phyloP scores from a whole-genome alignment of 1,284 basidiomycete genomes.

The Leccinum pallidistipes region DNA sequence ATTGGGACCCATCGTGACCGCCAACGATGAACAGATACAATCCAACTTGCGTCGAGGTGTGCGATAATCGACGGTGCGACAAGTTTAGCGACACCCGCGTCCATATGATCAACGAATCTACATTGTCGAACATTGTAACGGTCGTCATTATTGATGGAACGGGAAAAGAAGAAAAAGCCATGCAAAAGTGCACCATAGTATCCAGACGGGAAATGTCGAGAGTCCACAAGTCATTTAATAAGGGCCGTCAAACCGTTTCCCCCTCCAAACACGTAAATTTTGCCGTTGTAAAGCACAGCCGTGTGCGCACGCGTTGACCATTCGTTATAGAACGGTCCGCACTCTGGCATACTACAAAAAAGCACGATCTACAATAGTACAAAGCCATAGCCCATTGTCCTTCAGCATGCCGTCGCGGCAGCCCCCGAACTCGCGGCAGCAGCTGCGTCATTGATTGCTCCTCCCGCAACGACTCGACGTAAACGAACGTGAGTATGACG shows the following conservation, averaged over 20 bases:
- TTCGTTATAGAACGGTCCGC: no score
- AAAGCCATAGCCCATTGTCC: not conserved
- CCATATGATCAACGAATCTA: constrained; percentile 64
- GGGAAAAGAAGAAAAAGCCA: not conserved
- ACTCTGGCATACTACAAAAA: not conserved
- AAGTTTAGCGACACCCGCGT: constrained; percentile 56
- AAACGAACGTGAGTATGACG: constrained; percentile 26
- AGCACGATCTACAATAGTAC: not conserved
- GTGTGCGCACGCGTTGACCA: constrained; percentile 70
- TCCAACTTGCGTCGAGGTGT: constrained; percentile 90
- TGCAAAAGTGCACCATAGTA: constrained; percentile 37
- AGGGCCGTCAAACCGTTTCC: constrained; percentile 88
- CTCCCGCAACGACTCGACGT: constrained; percentile 18
- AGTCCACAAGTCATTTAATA: constrained; percentile 89
- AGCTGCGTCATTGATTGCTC: not conserved
- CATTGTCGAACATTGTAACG: no score
- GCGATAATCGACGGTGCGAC: constrained; percentile 74
- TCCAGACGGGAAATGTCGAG: constrained; percentile 60
- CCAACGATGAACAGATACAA: constrained; percentile 90
- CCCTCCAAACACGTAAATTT: constrained; percentile 88
- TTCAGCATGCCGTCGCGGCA: not conserved
- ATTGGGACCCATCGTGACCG: constrained; percentile 81
- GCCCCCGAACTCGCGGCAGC: no score
- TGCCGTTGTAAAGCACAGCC: constrained; percentile 71
- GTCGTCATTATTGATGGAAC: constrained; percentile 35